Base-by-base conservation (phyloP, 352 stramenopile species). In the Globisporangium paddicum region DNA sequence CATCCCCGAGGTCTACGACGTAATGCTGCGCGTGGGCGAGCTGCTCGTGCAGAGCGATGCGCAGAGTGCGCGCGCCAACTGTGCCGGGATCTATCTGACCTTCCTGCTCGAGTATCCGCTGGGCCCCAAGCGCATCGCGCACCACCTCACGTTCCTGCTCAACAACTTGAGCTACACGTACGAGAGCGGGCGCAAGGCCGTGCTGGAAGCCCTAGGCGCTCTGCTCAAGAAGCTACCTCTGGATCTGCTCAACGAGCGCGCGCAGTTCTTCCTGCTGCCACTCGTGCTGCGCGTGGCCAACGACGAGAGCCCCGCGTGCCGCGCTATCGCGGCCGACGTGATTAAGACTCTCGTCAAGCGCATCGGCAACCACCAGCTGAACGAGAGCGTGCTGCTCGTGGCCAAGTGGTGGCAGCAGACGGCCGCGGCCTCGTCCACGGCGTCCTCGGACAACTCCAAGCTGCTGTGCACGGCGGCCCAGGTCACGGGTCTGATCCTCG, bases 31-130 rank as follows among this genome's bases (percentile, higher is more conserved):
- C 50, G 82, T 98, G 23, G 86, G 96, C 7, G 90, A 98, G 72
- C 78, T 98, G 50, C 77, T 97, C 21, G 93, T 98, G 47, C 90
- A 96, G 60, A 98, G 88, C 62, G 88, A 97, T 44, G 90, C 93
- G 16, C 71, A 83, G 49, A 88, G 81, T 23, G 83, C 97, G 25
- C 88, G 95, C 30, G 47, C 83, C 34, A 87, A 87, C 68, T 96
- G 79, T 62, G 79, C 71, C 23, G 74, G 68, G 0, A 92, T 96
- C 66, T 95, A 88, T 55, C 78, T 90, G 62, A 86, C 75, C 8
- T 99, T 98, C 66, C 78, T 99, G 48, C 68, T 99, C 41, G 90
- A 98, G 54, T 99, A 98, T 71, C 96, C 96, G 11, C 86, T 99
- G 56, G 94, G 90, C 1, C 78, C 82, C 51, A 97, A 97, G 76